Conservation (phyloP, 2,329 filamentous ascomycete genomes). For the Aureobasidium mangrovei region DNA sequence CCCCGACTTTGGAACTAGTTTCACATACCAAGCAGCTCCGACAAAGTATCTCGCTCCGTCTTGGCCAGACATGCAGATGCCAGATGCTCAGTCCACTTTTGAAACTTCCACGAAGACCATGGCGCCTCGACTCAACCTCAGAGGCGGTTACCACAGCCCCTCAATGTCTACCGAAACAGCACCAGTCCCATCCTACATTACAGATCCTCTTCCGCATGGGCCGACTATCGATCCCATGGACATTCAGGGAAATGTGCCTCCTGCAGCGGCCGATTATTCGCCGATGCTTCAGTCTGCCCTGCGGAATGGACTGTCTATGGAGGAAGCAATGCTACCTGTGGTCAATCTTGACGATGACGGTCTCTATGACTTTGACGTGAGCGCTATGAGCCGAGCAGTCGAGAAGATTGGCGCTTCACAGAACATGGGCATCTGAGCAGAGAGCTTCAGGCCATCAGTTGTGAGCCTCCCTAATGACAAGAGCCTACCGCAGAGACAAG, state of each 20-base stretch:
- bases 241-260: no score
- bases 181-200: neutral
- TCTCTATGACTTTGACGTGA: slow-evolving; percentile 4
- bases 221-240: neutral
- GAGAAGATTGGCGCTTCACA: neutral
- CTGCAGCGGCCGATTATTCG: neutral
- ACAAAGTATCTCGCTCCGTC: no score
- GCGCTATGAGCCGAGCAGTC: neutral
- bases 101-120: slow-evolving; percentile 38
- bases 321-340: neutral
- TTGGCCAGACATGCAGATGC: slow-evolving; percentile 44
- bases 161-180: neutral
- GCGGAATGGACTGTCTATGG: slow-evolving; percentile 17
- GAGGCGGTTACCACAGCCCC: neutral
- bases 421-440: neutral
- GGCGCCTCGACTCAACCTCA: slow-evolving; percentile 25
- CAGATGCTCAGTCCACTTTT: slow-evolving; percentile 49
- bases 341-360: neutral
- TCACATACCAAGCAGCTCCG: no score
- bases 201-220: neutral
- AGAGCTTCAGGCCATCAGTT: no score
- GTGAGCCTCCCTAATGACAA: no score
- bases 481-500: no score
- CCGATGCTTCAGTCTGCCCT: slow-evolving; percentile 42
- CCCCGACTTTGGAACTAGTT: no score